Conservation (phyloP, 2,329 filamentous ascomycete species). For the Neofusicoccum kwambonambiense region DNA sequence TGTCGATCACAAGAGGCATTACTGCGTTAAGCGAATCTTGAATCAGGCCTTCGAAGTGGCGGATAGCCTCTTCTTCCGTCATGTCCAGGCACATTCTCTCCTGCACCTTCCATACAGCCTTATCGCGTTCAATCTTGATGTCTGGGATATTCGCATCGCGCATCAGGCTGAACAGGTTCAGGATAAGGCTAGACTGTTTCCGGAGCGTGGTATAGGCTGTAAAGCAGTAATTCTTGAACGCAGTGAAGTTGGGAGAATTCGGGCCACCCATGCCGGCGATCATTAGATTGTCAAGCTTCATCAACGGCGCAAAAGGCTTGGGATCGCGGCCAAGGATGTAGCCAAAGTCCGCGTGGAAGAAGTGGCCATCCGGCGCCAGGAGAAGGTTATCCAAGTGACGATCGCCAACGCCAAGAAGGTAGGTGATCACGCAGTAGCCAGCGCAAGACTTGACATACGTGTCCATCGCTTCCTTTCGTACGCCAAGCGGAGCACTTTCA, state of each 20-base stretch:
- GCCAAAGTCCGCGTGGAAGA: slow-evolving; percentile 98
- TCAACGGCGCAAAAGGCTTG: slow-evolving; percentile 93
- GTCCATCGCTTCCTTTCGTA: slow-evolving; percentile 89
- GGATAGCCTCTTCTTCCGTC: slow-evolving; percentile 86
- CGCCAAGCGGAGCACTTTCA: slow-evolving; percentile 73
- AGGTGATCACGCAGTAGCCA: slow-evolving; percentile 97
- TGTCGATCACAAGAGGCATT: slow-evolving; percentile 91
- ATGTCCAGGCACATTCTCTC: slow-evolving; percentile 92
- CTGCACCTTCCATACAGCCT: slow-evolving; percentile 90
- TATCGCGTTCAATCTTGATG: slow-evolving; percentile 87
- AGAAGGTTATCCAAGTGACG: slow-evolving; percentile 94
- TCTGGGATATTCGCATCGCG: slow-evolving; percentile 96
- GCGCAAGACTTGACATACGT: slow-evolving; percentile 95
- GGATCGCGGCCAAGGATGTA: slow-evolving; percentile 97
- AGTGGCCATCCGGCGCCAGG: slow-evolving; percentile 83
- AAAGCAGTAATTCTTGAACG: slow-evolving; percentile 95
- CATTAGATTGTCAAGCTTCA: slow-evolving; percentile 98
- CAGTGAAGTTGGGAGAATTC: slow-evolving; percentile 74
- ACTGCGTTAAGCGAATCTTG: slow-evolving; percentile 87
- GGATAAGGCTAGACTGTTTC: slow-evolving; percentile 84
- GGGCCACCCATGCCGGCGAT: slow-evolving; percentile 96
- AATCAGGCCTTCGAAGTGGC: slow-evolving; percentile 84
- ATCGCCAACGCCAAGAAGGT: slow-evolving; percentile 93
- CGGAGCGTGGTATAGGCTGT: slow-evolving; percentile 88
- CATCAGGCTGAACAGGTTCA: slow-evolving; percentile 96